Evolutionary conservation across 495 filamentous ascomycete species (phyloP).

Genomic region (Aspergillus egyptiacus): DNA sequence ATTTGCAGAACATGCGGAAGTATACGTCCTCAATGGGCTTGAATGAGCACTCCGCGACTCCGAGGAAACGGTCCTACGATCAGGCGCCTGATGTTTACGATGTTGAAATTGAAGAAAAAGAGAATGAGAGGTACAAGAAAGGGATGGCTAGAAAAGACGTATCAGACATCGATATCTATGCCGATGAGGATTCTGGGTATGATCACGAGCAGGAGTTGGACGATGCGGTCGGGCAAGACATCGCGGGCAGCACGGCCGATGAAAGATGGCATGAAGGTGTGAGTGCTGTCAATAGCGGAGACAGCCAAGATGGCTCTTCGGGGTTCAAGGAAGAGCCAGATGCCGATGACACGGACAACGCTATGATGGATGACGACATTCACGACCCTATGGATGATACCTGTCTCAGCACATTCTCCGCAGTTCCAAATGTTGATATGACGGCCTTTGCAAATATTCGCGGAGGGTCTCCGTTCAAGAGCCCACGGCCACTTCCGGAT

Average conservation of each 20-base stretch:
- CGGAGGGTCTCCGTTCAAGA: constrained; percentile 52
- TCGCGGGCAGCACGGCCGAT: constrained; percentile 35
- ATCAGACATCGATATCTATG: constrained; percentile 28
- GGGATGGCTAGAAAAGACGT: constrained; percentile 20
- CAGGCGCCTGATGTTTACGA: constrained; percentile 29
- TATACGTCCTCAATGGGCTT: constrained; percentile 18
- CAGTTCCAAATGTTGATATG: constrained; percentile 69
- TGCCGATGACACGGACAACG: constrained; percentile 18
- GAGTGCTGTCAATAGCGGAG: constrained; percentile 37
- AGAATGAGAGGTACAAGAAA: constrained; percentile 30
- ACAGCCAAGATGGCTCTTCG: constrained; percentile 15
- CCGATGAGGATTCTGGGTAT: constrained; percentile 28
- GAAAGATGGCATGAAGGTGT: constrained; percentile 40
- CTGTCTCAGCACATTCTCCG: constrained; percentile 79
- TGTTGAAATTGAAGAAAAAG: constrained; percentile 15
- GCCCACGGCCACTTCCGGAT: constrained; percentile 31
- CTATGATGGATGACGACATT: constrained; percentile 21
- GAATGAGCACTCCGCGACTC: constrained; percentile 22
- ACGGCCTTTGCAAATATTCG: constrained; percentile 70
- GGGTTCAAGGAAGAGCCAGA: constrained; percentile 21
- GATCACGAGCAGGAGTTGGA: constrained; percentile 20
- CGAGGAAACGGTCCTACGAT: constrained; percentile 38
- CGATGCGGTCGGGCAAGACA: constrained; percentile 17
- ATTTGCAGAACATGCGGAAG: constrained; percentile 24
- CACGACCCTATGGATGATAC: constrained; percentile 63